phyloP scores from a whole-genome alignment of 169 alveolate species.

The Eimeria acervulina region DNA sequence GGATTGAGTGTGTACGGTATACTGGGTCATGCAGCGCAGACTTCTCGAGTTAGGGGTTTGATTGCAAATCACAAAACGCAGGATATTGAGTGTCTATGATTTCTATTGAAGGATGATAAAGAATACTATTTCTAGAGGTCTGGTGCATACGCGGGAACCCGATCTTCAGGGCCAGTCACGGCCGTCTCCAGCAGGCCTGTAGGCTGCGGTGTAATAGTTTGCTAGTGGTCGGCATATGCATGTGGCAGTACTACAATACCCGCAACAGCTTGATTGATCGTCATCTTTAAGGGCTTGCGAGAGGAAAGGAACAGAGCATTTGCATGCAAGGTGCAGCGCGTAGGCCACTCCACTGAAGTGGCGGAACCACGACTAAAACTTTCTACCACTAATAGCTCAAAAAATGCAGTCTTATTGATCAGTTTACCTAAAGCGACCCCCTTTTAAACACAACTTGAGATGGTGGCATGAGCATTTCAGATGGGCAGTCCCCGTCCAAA shows the following conservation, averaged over 20 bases:
- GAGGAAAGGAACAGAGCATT: neutral
- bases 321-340: slow-evolving; percentile 9
- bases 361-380: neutral
- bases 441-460: neutral
- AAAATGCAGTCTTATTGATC: neutral
- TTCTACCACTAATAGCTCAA: neutral
- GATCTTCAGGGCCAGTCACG: neutral
- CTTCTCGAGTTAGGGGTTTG: neutral
- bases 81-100: neutral
- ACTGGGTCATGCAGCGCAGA: neutral
- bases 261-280: neutral
- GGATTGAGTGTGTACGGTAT: neutral
- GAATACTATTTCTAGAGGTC: neutral
- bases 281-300: neutral
- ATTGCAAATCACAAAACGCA: neutral
- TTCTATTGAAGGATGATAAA: neutral
- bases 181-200: slow-evolving; percentile 18
- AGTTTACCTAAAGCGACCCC: neutral
- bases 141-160: neutral
- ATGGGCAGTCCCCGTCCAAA: neutral
- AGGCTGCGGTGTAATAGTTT: neutral
- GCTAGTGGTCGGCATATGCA: neutral
- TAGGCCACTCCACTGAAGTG: slow-evolving; percentile 3
- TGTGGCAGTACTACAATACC: neutral
- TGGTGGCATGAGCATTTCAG: neutral